Evolutionary conservation across 2,329 filamentous ascomycete genomes (phyloP).

Genomic region (Tolypocladium inflatum): DNA sequence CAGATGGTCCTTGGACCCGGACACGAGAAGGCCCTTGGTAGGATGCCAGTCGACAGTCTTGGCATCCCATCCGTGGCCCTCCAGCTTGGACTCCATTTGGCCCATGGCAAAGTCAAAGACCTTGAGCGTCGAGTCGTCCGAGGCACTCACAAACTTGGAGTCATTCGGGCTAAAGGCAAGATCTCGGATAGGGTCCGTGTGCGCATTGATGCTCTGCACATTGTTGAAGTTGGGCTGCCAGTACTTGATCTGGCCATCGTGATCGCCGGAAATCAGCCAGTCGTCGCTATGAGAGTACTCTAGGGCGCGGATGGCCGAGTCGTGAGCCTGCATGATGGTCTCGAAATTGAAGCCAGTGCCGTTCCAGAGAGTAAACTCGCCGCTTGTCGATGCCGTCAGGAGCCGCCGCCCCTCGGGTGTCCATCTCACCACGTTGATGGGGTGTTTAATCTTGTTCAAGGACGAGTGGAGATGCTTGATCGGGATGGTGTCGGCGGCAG

Average conservation of each 20-base stretch:
- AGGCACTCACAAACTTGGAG: constrained; percentile 90
- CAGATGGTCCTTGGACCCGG: constrained; percentile 93
- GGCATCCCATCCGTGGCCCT: constrained; percentile 96
- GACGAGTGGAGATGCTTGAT: constrained; percentile 97
- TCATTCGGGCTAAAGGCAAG: constrained; percentile 91
- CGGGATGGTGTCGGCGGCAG: constrained; percentile 77
- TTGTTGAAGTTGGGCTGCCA: constrained; percentile 99
- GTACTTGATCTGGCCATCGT: constrained; percentile 93
- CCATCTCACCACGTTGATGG: constrained; percentile 95
- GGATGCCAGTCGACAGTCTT: constrained; percentile 98
- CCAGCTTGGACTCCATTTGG: constrained; percentile 70
- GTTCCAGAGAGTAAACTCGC: constrained; percentile 98
- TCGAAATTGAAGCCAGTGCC: constrained; percentile 99
- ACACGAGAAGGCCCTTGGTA: constrained; percentile 85
- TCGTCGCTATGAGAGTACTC: constrained; percentile 93
- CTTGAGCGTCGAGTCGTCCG: constrained; percentile 86
- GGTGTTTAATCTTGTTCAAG: constrained; percentile 95
- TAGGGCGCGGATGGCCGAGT: constrained; percentile 72
- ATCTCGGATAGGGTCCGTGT: constrained; percentile 82
- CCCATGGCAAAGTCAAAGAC: constrained; percentile 94
- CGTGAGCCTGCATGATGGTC: constrained; percentile 97
- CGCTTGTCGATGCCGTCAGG: constrained; percentile 88
- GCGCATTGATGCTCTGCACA: constrained; percentile 86
- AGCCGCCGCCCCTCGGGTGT: constrained; percentile 89
- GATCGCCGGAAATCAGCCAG: constrained; percentile 92